Conservation (phyloP, 768 basidiomycete genomes). For the Pisolithus orientalis region DNA sequence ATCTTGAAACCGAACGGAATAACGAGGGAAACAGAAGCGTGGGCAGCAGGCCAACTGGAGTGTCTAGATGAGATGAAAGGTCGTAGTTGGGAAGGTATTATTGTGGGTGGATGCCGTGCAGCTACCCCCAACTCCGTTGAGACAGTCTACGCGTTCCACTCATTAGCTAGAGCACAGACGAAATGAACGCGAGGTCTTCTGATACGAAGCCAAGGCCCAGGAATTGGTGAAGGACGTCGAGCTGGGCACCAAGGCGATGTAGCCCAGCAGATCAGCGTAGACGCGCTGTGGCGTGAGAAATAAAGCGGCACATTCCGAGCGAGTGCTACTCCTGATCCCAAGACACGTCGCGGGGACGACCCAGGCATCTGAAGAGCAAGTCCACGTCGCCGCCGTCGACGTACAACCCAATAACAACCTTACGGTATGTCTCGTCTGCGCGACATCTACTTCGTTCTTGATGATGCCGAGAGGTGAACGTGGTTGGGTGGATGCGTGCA, state of each 20-base stretch:
- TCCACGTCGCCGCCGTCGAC: slow-evolving; percentile 38
- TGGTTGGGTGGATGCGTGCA: slow-evolving; percentile 31
- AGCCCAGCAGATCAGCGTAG: no score
- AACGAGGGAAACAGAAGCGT: slow-evolving; percentile 26
- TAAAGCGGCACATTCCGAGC: slow-evolving; percentile 15
- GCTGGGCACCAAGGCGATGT: no score
- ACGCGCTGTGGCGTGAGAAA: slow-evolving; percentile 14
- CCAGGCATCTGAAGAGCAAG: slow-evolving; percentile 23
- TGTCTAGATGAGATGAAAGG: slow-evolving; percentile 16
- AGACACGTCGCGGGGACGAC: slow-evolving; percentile 12
- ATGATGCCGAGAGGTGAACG: not conserved
- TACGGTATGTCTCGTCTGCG: slow-evolving; percentile 33
- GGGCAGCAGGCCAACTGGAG: slow-evolving; percentile 30
- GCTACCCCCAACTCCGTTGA: slow-evolving; percentile 48
- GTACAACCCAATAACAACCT: slow-evolving; percentile 29
- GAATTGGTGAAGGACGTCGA: not conserved
- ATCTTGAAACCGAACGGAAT: slow-evolving; percentile 73
- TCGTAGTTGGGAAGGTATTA: slow-evolving; percentile 40
- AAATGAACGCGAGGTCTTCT: no score
- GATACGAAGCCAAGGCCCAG: not conserved
- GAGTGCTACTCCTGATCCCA: slow-evolving; percentile 3
- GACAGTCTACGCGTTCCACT: slow-evolving; percentile 3
- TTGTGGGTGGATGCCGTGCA: slow-evolving; percentile 70
- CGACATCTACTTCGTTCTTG: slow-evolving; percentile 2
- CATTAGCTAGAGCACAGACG: no score